Evolutionary conservation across 805 yeast genomes (phyloP), one percentile per base, ranked within the genome.

Genomic region (Metschnikowia continentalis): DNA sequence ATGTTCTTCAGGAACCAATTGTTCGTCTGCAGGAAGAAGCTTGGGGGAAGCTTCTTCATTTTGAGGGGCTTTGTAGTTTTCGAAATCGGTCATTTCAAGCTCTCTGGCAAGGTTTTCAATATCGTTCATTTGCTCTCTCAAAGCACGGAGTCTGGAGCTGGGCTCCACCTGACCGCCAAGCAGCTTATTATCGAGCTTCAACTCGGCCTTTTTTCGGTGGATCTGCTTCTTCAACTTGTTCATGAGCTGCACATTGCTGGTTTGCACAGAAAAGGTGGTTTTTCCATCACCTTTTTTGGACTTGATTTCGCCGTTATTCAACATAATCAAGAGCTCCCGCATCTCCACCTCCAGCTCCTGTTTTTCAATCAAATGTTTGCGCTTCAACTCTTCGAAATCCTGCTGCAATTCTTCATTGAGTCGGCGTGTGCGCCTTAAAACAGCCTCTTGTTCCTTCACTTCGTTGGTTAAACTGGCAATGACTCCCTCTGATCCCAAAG

Each of bases 71-170:
- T 50, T 46, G 53, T 72, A 73, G 11, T 64, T 68, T 46, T 80
- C 84, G 60, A 89, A 90, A 57, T 90, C 94, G 19, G 88, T 86
- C 80, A 82, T 84, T 64, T 92, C 97, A 52, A 92, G 75, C 61
- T 86, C 88, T 53, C 95, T 73, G 0, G 97, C 97, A 71, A 88
- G 88, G 44, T 80, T 79, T 63, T 88, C 96, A 48, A 91, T 76
- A 55, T 81, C 84, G 52, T 88, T 95, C 96, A 90, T 90, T 63
- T 85, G 80, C 59, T 85, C 88, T 49, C 96, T 76, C 59, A 91
- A 74, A 41, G 81, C 84, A 53, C 94, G 77, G 47, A 90, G 69
- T 56, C 92, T 74, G 2, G 86, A 79, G 59, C 86, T 86, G 3
- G 96, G 96, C 63, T 88, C 96, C 26, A 84, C 79, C 30, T 77